Percentiles rank a stretch among this genome's conserved stretches.
These are phyloP conservation scores for Saccharomycopsis hybrid DNA, from an alignment of 1,139 yeast genomes.

Conservation along the genomic window DNA sequence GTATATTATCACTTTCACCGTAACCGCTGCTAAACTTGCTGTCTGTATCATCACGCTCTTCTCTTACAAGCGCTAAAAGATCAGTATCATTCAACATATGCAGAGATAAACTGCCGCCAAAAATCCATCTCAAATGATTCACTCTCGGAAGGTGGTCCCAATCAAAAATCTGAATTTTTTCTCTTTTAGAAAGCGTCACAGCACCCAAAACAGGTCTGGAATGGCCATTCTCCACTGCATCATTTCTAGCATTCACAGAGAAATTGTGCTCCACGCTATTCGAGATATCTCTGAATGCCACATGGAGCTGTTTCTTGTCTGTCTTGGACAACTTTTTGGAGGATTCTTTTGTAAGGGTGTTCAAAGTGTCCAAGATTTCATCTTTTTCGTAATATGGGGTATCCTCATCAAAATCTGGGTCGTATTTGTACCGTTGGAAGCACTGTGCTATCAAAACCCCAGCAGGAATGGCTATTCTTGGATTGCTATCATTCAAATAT, in stretches of 20 bases:
- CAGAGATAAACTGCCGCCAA: constrained; percentile 58
- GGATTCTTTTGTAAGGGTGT: constrained; percentile 44
- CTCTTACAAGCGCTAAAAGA: constrained; percentile 39
- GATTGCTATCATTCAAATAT: constrained; percentile 38
- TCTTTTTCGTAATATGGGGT: constrained; percentile 58
- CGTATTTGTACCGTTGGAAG: constrained; percentile 52
- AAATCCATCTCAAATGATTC: constrained; percentile 64
- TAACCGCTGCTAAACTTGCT: neutral
- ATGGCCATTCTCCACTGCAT: constrained; percentile 23
- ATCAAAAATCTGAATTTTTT: neutral
- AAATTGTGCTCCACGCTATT: constrained; percentile 43
- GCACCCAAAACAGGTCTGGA: constrained; percentile 48
- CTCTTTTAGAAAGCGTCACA: constrained; percentile 31
- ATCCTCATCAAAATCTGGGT: constrained; percentile 36
- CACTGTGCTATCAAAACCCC: constrained; percentile 57
- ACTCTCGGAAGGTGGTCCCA: constrained; percentile 63
- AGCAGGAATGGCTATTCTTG: constrained; percentile 45
- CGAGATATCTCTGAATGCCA: constrained; percentile 57
- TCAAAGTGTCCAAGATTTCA: constrained; percentile 40
- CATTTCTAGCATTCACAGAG: constrained; percentile 35
- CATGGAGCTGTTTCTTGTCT: constrained; percentile 54
- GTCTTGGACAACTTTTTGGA: constrained; percentile 53
- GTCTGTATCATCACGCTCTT: constrained; percentile 24
- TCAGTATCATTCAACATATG: constrained; percentile 50
- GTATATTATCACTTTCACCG: neutral